Base-by-base conservation (phyloP, 73 alveolate genomes). In the Paramecium primaurelia region DNA sequence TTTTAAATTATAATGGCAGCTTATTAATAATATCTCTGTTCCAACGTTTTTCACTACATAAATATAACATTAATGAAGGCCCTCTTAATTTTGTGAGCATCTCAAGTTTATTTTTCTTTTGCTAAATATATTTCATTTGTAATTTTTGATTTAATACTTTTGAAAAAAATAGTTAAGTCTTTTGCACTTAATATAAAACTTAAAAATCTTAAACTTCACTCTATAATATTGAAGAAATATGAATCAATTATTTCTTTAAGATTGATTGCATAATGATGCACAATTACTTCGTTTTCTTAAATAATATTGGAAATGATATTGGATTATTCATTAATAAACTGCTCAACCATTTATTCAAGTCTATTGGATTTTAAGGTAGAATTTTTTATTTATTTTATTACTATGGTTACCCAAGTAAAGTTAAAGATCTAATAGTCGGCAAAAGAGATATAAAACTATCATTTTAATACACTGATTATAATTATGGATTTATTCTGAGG, bases 201-300 rank as follows among this genome's bases (percentile, higher is more conserved):
- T 38, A 73, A 47, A 71, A 71, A 18, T 89, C 94, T 83, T 38
- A 71, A 47, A 18, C 77, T 60, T 42, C 71, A 49, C 85, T 25
- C 30, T 89, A 26, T n/a, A 89, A 71, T 40, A 26, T 83, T 44
- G 37, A 89, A 20, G 94, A 71, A 9, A 28, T 89, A 60, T 71
- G 86, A 20, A 71, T 36, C 6, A 47, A 18, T 68, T 89, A 26
- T 16, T 77, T 59, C 77, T 71, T 71, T 3, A 30, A 42, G 37
- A 87, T 60, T 8, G 86, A 64, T 64, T 87, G 32, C 30, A 87
- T 26, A 2, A 87, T 87, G 60, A 44, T 87, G 71, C 93, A 71
- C 18, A 89, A 32, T 44, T 89, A 42, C 73, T 89, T 71, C 8
- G 94, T 89, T 14, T 20, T 89, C 75, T 89, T 89, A 71, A 89